Percentiles rank a stretch among this genome's conserved stretches.
These are phyloP conservation scores for Hyaloscypha finlandica DNA, from an alignment of 495 filamentous ascomycete genomes.

Conservation along the genomic window DNA sequence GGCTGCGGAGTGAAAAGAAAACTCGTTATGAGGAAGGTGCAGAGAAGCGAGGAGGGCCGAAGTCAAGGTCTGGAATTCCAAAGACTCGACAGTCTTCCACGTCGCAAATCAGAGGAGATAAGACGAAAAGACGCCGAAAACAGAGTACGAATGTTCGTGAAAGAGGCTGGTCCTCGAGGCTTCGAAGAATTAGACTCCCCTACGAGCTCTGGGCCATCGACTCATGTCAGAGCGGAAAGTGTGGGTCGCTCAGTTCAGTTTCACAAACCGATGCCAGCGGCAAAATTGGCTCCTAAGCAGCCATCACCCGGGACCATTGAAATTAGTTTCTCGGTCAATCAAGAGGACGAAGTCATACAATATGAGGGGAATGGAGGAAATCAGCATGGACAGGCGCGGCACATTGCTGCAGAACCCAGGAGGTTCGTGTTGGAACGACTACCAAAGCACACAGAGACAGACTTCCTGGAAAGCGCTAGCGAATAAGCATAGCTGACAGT, in stretches of 20 bases:
- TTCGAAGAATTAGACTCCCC: not conserved
- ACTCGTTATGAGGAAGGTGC: slow-evolving; percentile 4
- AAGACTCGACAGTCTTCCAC: slow-evolving; percentile 22
- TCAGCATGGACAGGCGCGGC: not conserved
- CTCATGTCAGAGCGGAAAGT: not conserved
- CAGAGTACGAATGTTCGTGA: slow-evolving; percentile 19
- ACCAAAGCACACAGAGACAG: not conserved
- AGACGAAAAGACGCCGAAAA: slow-evolving; percentile 17
- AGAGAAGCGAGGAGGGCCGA: not conserved
- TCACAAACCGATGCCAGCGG: not conserved
- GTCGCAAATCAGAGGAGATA: slow-evolving; percentile 4
- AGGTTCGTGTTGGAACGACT: slow-evolving; percentile 13
- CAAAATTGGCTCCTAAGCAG: not conserved
- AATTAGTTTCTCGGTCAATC: not conserved
- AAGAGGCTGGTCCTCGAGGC: not conserved
- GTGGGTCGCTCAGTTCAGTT: not conserved
- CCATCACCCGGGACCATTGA: not conserved
- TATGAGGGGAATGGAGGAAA: not conserved
- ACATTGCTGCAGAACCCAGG: slow-evolving; percentile 5
- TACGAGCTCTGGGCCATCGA: not conserved
- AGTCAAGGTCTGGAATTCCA: slow-evolving; percentile 23
- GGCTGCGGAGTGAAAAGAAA: slow-evolving; percentile 20
- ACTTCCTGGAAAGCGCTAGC: slow-evolving; percentile 12
- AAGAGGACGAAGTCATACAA: slow-evolving; percentile 6
- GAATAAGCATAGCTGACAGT: slow-evolving; percentile 9